Evolutionary conservation across 2,329 filamentous ascomycete genomes (phyloP).

Genomic region (Clarireedia sp.): DNA sequence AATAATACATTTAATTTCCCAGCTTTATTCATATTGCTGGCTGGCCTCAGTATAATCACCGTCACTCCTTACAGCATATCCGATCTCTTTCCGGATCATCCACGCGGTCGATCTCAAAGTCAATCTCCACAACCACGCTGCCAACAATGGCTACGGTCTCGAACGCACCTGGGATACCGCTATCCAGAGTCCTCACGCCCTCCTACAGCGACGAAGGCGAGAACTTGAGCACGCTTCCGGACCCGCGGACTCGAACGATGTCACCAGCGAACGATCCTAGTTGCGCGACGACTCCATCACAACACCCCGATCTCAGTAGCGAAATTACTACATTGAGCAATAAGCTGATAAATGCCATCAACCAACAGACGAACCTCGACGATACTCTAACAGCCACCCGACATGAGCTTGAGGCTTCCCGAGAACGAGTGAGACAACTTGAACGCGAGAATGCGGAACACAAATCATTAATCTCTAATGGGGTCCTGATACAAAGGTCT

Average conservation of each 20-base stretch:
- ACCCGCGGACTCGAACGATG: slow-evolving; percentile 48
- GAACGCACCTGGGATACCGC: slow-evolving; percentile 19
- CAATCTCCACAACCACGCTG: slow-evolving; percentile 32
- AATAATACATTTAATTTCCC: slow-evolving; percentile 7
- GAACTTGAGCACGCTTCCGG: slow-evolving; percentile 62
- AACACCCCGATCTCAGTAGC: slow-evolving; percentile 49
- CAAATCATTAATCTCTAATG: slow-evolving; percentile 60
- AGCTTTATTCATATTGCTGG: slow-evolving; percentile 46
- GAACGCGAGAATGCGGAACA: slow-evolving; percentile 56
- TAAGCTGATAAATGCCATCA: slow-evolving; percentile 95
- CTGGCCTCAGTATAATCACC: slow-evolving; percentile 39
- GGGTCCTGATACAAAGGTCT: slow-evolving; percentile 67
- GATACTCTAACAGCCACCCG: slow-evolving; percentile 77
- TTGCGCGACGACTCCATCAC: slow-evolving; percentile 31
- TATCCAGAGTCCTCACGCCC: slow-evolving; percentile 24
- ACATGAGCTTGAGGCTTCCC: slow-evolving; percentile 71
- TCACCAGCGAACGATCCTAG: slow-evolving; percentile 36
- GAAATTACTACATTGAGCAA: slow-evolving; percentile 84
- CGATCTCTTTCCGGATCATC: slow-evolving; percentile 4
- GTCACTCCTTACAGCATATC: slow-evolving; percentile 5
- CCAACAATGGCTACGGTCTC: slow-evolving; percentile 32
- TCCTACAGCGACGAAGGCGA: slow-evolving; percentile 43
- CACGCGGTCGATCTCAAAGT: slow-evolving; percentile 27
- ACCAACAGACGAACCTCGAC: slow-evolving; percentile 87
- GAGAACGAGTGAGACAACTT: slow-evolving; percentile 57